Evolutionary conservation across 2,329 filamentous ascomycete genomes (phyloP).

Genomic region (Emergomyces orientalis): DNA sequence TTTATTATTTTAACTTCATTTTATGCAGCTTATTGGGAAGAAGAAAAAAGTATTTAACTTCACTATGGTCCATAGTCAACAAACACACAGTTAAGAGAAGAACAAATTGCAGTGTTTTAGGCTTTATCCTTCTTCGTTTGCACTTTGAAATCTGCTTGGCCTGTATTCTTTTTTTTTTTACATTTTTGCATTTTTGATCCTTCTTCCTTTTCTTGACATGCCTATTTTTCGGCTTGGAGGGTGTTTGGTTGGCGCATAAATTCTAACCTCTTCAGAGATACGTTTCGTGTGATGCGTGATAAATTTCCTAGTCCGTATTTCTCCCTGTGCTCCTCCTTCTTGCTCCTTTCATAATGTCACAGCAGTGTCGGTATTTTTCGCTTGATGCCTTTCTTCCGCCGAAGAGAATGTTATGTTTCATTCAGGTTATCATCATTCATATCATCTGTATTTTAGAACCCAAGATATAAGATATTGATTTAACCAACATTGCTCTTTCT

Average conservation of each 20-base stretch:
- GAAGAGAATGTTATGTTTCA: background rate
- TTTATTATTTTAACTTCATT: background rate
- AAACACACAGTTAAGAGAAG: background rate
- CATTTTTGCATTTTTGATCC: background rate
- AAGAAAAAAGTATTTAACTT: background rate
- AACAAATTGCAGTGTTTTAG: background rate
- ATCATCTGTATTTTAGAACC: background rate
- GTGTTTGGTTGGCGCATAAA: slow-evolving; percentile 1
- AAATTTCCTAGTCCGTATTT: background rate
- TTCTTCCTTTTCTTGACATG: background rate
- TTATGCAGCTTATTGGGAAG: background rate
- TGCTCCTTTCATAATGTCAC: no score
- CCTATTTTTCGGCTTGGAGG: background rate
- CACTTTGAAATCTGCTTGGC: background rate
- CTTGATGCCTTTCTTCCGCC: background rate
- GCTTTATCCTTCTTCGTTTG: background rate
- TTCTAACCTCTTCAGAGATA: background rate
- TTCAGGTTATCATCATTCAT: background rate
- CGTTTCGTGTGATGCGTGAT: background rate
- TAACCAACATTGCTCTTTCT: background rate
- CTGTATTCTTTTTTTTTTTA: background rate
- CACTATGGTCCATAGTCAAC: background rate
- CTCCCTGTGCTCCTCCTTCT: background rate
- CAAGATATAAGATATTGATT: background rate
- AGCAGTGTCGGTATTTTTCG: background rate